A percentile compares a stretch with the other conserved stretches of the same genome.
phyloP scores from a whole-genome alignment of 805 yeast species.

The Lipomyces starkeyi region DNA sequence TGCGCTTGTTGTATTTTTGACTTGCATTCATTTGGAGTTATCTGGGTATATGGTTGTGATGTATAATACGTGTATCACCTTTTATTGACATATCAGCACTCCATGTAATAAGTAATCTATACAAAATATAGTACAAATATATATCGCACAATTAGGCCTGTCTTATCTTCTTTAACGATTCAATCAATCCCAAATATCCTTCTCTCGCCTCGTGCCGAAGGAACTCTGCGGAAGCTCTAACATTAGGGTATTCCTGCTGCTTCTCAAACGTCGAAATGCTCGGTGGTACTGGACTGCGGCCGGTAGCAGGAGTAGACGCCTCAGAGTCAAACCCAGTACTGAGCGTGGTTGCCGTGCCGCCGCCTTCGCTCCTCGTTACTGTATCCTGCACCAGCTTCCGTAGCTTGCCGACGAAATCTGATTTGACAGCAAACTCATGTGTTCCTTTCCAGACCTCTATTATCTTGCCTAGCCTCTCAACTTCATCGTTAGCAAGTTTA shows the following conservation, averaged over 20 bases:
- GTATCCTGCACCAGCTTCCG: slow-evolving; percentile 31
- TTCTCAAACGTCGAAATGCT: slow-evolving; percentile 12
- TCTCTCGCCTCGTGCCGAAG: slow-evolving; percentile 35
- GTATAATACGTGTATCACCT: background rate
- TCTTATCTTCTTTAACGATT: slow-evolving; percentile 32
- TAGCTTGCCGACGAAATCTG: slow-evolving; percentile 26
- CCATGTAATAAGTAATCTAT: background rate
- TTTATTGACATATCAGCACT: background rate
- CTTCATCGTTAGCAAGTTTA: slow-evolving; percentile 27
- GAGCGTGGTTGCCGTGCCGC: background rate
- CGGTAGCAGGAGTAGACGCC: slow-evolving; percentile 21
- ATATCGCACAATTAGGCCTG: slow-evolving; percentile 15
- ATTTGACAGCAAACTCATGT: slow-evolving; percentile 28
- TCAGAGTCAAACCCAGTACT: slow-evolving; percentile 7
- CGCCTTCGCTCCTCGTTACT: slow-evolving; percentile 20
- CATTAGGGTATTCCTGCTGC: slow-evolving; percentile 26
- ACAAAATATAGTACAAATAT: background rate
- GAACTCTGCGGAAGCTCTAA: slow-evolving; percentile 35
- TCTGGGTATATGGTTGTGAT: background rate
- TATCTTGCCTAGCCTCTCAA: slow-evolving; percentile 19
- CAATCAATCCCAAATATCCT: slow-evolving; percentile 32
- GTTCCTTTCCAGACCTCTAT: slow-evolving; percentile 35
- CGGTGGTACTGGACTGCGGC: slow-evolving; percentile 25
- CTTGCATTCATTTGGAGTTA: slow-evolving; percentile 8
- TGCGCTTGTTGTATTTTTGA: slow-evolving; percentile 1